Base-by-base conservation (phyloP, 345 rosid species). In the Salix dunnii region DNA sequence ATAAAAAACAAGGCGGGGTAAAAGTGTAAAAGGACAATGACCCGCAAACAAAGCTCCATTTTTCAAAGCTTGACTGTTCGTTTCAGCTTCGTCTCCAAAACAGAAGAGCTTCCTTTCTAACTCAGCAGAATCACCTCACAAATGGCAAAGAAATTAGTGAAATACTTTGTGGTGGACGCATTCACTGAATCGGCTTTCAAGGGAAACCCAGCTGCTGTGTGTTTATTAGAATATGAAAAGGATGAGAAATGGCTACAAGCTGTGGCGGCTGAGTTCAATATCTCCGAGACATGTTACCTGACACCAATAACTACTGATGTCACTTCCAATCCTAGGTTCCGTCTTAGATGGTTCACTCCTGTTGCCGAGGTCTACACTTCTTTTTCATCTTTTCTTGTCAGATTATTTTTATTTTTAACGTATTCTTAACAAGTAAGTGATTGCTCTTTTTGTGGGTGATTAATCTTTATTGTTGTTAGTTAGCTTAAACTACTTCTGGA, bases 131-230 rank as follows among this genome's bases (percentile, higher is more conserved):
- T 43, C 16, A 43, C 48, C 2, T 43, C 16, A 43, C 16, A 36
- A 1, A 55, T 64, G 70, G 69, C 28, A 16, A 30, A 46, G n/a
- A 67, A 63, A n/a, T 58, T 28, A 7, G 64, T 74, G 7, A 65
- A 30, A 43, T 74, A 62, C 38, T 74, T 43, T 43, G 69, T 74
- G 93, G 98, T 89, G 67, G 95, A 94, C 63, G 93, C 97, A 1
- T 94, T 94, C 84, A 82, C 93, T 0, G 94, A 87, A 17, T 75
- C 89, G 1, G 84, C 96, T 6, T 94, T 92, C 87, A 87, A 86
- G 83, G 96, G 98, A 5, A 94, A 91, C 77, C 98, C 96, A 14
- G 96, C 96, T 1, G 93, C 94, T 7, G 97, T 94, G 14, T 94
- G 97, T 69, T 81, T 92, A 76, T 74, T 94, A 74, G 90, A 87